Base-by-base conservation (phyloP, 768 basidiomycete genomes). In the Suillus ampliporus region DNA sequence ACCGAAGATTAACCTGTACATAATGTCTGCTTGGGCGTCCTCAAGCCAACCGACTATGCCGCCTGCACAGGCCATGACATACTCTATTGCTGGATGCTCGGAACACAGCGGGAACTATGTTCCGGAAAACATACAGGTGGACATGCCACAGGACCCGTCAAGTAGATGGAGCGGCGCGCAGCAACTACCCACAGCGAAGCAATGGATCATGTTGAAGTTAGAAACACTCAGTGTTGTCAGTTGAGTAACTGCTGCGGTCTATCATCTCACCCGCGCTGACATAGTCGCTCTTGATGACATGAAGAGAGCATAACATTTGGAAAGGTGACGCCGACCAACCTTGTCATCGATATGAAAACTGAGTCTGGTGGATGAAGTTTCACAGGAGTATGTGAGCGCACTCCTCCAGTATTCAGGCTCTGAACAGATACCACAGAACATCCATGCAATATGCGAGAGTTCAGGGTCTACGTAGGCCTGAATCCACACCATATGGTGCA, bases 371-470 rank as follows among this genome's bases (percentile, higher is more conserved):
- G 23, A 28, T 58, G 26, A 60, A 72, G 69, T 70, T 69, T 60
- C 68, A 75, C 51, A 66, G 65, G 65, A 75, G 75, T 76, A 64
- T 43, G 75, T 62, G 19, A 17, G 15, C 23, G 8, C 9, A 21
- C 26, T 26, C 38, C 31, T 43, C 35, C 50, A 19, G 13, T n/a
- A 56, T 14, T 23, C 51, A 17, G 11, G 35, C 5, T 52, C 34
- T 57, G 13, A 48, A 63, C 17, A 62, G 54, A 69, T 67, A n/a
- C 21, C 62, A n/a, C 63, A 93, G 91, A 83, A 21, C 91, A 93
- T 74, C 90, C 91, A 37, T 94, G 92, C 70, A 92, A 92, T 68
- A 88, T 91, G 87, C 91, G 91, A 70, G 90, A 92, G 61, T 90
- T 94, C 79, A 89, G 88, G 71, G 70, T 93, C 13, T 87, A 84